Conservation (phyloP, 768 basidiomycete species). For the Phylloporus scabripes region DNA sequence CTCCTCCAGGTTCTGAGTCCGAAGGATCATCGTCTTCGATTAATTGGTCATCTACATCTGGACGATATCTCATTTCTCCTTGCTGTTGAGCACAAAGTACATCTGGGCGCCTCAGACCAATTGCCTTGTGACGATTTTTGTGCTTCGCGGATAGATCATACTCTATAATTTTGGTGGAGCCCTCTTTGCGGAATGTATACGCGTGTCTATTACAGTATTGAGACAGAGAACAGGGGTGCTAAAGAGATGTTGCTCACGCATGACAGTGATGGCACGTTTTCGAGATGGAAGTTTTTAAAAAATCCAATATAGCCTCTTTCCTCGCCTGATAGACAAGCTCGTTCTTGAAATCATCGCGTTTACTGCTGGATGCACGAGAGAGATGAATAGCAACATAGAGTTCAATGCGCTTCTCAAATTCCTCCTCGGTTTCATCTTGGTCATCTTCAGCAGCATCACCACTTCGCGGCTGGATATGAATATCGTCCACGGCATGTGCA, state of each 20-base stretch:
- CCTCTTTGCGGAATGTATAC: constrained; percentile 92
- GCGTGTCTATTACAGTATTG: constrained; percentile 45
- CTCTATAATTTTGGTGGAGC: constrained; percentile 90
- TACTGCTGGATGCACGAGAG: constrained; percentile 42
- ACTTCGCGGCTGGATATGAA: constrained; percentile 41
- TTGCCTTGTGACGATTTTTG: constrained; percentile 51
- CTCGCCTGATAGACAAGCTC: constrained; percentile 81
- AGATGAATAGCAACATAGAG: constrained; percentile 57
- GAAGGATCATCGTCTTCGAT: constrained; percentile 45
- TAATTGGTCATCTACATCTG: constrained; percentile 21
- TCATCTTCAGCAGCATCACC: constrained; percentile 36
- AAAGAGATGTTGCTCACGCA: constrained; percentile 53
- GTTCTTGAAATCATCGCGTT: constrained; percentile 86
- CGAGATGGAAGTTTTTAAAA: constrained; percentile 60
- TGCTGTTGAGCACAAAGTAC: constrained; percentile 54
- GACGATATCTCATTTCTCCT: constrained; percentile 21
- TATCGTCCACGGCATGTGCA: constrained; percentile 68
- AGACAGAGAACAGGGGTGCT: not conserved
- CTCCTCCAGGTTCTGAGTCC: constrained; percentile 45
- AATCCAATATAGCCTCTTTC: constrained; percentile 77
- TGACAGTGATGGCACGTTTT: constrained; percentile 82
- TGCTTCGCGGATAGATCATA: constrained; percentile 81
- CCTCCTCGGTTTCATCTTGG: constrained; percentile 52
- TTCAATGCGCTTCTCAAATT: constrained; percentile 59
- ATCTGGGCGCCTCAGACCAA: constrained; percentile 64